These are phyloP conservation scores for Pontederia paniculata DNA, from an alignment of 176 grass and related monocot genomes.

Conservation along the genomic window DNA sequence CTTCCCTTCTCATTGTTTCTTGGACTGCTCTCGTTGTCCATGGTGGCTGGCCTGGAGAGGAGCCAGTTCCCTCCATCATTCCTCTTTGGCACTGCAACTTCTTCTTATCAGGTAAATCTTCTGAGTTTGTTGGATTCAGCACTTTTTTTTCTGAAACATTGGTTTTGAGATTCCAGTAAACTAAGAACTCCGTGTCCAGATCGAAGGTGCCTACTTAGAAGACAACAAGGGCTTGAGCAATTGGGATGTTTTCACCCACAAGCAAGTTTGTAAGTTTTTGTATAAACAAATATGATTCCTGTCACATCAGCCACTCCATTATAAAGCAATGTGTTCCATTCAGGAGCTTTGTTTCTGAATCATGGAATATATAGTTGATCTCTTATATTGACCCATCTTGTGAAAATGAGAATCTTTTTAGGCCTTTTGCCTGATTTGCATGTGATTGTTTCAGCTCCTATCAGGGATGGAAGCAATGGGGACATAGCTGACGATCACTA, in stretches of 20 bases:
- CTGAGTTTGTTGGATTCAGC: no score
- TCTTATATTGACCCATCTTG: no score
- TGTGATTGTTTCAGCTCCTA: conserved; percentile 24
- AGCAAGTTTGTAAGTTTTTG: conserved; percentile 11
- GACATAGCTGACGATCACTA: conserved; percentile 45
- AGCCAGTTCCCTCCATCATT: conserved; percentile 34
- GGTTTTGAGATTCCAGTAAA: no score
- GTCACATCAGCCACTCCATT: no score
- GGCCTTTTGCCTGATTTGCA: no score
- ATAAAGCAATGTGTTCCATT: background rate
- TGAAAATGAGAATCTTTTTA: no score
- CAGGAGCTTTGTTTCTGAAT: no score
- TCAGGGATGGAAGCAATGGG: conserved; percentile 37
- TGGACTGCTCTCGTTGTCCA: conserved; percentile 14
- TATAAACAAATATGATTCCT: no score
- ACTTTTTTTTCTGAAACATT: no score
- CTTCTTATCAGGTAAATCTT: conserved; percentile 38
- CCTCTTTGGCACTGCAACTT: conserved; percentile 47
- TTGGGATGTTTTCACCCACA: conserved; percentile 49
- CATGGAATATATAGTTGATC: no score
- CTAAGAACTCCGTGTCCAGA: conserved; percentile 12
- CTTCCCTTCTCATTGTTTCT: conserved; percentile 3
- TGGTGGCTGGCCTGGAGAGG: conserved; percentile 21
- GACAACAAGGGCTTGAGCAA: conserved; percentile 52
- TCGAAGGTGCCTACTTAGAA: conserved; percentile 56